Conservation (phyloP, 2,329 filamentous ascomycete genomes). For the Periconia macrospinosa region DNA sequence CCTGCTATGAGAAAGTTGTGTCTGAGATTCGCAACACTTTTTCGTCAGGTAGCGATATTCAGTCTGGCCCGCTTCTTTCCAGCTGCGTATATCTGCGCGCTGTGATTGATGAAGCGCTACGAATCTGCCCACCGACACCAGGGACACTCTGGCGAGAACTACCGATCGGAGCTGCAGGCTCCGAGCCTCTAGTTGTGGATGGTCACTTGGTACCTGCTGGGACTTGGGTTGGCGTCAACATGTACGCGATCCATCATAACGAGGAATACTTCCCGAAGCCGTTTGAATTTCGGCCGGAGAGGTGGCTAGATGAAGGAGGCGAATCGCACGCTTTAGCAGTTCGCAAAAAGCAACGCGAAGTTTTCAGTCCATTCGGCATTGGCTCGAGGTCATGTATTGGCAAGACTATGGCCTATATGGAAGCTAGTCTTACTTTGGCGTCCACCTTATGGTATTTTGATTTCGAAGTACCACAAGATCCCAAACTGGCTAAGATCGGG, state of each 20-base stretch:
- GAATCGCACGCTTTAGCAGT: not conserved
- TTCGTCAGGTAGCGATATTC: conserved; percentile 16
- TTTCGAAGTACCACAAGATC: conserved; percentile 6
- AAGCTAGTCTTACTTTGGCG: conserved; percentile 6
- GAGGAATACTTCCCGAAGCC: conserved; percentile 14
- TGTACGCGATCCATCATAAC: conserved; percentile 27
- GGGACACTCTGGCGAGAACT: conserved; percentile 20
- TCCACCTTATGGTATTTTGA: conserved; percentile 9
- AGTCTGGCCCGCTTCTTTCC: conserved; percentile 10
- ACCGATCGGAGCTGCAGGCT: not conserved
- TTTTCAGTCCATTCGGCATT: conserved; percentile 8
- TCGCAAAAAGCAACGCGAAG: not conserved
- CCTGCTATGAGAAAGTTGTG: conserved; percentile 11
- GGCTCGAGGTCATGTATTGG: conserved; percentile 7
- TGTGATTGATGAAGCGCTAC: conserved; percentile 23
- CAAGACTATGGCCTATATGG: conserved; percentile 11
- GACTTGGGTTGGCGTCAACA: conserved; percentile 14
- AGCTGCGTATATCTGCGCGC: conserved; percentile 19
- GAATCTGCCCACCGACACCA: conserved; percentile 18
- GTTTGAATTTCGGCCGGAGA: conserved; percentile 7
- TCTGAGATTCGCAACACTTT: conserved; percentile 13
- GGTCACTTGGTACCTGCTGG: conserved; percentile 18
- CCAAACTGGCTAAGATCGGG: not conserved
- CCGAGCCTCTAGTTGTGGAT: conserved; percentile 14
- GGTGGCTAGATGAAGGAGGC: conserved; percentile 5